A percentile compares a stretch with the other conserved stretches of the same genome.
Conservation (phyloP, 108 stramenopile genomes). For the Mediolabrus comicus region DNA sequence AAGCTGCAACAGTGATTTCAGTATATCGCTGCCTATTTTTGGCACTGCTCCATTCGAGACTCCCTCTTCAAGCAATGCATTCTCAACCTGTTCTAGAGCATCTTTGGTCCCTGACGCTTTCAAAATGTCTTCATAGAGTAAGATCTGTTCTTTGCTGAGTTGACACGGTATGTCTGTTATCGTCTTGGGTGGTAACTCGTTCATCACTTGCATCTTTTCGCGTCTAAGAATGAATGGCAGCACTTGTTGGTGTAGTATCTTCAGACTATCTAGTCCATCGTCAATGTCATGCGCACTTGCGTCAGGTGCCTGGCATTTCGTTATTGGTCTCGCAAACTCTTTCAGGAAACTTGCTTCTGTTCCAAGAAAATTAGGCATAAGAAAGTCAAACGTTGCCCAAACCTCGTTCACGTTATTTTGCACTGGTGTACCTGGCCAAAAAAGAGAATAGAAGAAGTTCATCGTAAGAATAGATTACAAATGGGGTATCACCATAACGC, state of each 20-base stretch:
- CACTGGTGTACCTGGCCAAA: slow-evolving; percentile 88
- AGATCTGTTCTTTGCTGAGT: slow-evolving; percentile 66
- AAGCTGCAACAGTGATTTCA: slow-evolving; percentile 75
- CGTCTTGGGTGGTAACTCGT: slow-evolving; percentile 94
- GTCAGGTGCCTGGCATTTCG: slow-evolving; percentile 59
- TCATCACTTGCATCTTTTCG: slow-evolving; percentile 92
- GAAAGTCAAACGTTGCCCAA: slow-evolving; percentile 97
- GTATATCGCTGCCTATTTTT: slow-evolving; percentile 48
- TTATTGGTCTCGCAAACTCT: slow-evolving; percentile 84
- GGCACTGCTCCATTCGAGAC: slow-evolving; percentile 7
- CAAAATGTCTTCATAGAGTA: slow-evolving; percentile 60
- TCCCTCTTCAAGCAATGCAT: slow-evolving; percentile 1
- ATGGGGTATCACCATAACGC: too few relatives aligned
- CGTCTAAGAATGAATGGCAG: slow-evolving; percentile 93
- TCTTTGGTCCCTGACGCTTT: slow-evolving; percentile 36
- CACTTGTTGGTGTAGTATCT: slow-evolving; percentile 88
- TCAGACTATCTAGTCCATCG: slow-evolving; percentile 72
- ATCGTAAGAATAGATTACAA: too few relatives aligned
- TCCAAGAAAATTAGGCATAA: slow-evolving; percentile 96
- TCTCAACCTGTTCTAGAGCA: slow-evolving; percentile 41
- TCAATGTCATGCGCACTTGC: slow-evolving; percentile 61
- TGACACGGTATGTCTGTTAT: slow-evolving; percentile 82
- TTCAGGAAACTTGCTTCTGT: slow-evolving; percentile 67
- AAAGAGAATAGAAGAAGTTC: too few relatives aligned
- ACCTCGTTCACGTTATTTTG: slow-evolving; percentile 98